Evolutionary conservation across 345 rosid species (phyloP).

Genomic region (Boechera stricta): DNA sequence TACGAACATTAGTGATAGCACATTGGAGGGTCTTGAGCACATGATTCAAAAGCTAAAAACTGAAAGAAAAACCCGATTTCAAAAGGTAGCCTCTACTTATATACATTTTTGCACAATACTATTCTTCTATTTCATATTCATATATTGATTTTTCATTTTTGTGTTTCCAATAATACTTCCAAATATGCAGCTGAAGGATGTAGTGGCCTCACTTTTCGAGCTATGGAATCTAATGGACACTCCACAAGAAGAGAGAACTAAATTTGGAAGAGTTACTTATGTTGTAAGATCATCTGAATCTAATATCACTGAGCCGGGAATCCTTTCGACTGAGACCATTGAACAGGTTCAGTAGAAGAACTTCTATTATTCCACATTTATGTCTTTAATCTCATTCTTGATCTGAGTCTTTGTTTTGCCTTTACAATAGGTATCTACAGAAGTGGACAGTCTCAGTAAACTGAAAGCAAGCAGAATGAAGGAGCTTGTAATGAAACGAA

Average conservation of each 20-base stretch:
- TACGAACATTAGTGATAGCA: constrained; percentile 80
- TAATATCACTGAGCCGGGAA: constrained; percentile 65
- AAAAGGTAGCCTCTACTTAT: constrained; percentile 55
- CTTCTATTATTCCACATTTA: background rate
- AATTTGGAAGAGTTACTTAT: constrained; percentile 61
- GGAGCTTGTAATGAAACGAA: constrained; percentile 91
- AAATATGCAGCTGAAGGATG: constrained; percentile 74
- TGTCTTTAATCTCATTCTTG: background rate
- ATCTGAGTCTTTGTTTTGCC: constrained; percentile 15
- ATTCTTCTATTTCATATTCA: background rate
- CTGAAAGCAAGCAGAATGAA: constrained; percentile 93
- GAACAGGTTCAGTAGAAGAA: constrained; percentile 60
- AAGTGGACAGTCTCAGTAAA: constrained; percentile 78
- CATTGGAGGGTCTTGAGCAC: constrained; percentile 77
- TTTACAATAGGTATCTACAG: constrained; percentile 69
- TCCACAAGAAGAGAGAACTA: constrained; percentile 63
- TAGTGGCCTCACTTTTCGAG: constrained; percentile 61
- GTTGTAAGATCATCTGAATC: constrained; percentile 70
- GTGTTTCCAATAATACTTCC: constrained; percentile 15
- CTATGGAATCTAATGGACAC: constrained; percentile 98
- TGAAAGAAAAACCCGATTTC: constrained; percentile 73
- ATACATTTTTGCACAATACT: background rate
- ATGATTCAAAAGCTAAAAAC: constrained; percentile 69
- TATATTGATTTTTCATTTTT: background rate
- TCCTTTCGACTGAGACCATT: constrained; percentile 73